These are phyloP conservation scores for Cryptosporidium canis DNA, from an alignment of 169 alveolate genomes.

Conservation along the genomic window DNA sequence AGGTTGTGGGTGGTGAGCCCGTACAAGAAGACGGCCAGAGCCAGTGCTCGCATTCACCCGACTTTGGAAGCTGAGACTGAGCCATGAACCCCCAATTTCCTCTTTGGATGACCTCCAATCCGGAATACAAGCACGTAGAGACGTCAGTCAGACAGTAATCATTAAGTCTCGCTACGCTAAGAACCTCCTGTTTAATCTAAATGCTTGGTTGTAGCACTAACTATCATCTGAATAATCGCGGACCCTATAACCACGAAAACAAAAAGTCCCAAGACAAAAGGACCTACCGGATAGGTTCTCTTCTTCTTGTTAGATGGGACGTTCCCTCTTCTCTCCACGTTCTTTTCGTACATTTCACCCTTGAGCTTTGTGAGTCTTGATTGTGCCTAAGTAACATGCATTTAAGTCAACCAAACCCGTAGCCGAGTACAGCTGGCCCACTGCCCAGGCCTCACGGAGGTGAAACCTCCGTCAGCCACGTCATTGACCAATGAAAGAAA, in stretches of 20 bases:
- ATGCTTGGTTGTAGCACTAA: constrained; percentile 76
- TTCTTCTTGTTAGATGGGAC: constrained; percentile 52
- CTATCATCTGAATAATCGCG: constrained; percentile 83
- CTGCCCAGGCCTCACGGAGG: too few relatives aligned
- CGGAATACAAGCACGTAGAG: background rate
- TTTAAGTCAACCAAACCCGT: background rate
- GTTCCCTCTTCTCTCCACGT: constrained; percentile 78
- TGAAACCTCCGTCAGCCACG: background rate
- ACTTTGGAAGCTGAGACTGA: too few relatives aligned
- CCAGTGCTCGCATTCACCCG: too few relatives aligned
- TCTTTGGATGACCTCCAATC: background rate
- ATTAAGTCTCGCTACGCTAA: background rate
- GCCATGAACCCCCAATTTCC: background rate
- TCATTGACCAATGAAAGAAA: background rate
- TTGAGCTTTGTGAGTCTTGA: constrained; percentile 73
- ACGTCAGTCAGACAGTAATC: background rate
- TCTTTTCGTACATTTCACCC: constrained; percentile 77
- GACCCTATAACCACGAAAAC: constrained; percentile 87
- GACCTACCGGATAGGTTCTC: constrained; percentile 82
- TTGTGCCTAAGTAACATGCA: constrained; percentile 34
- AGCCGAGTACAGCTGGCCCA: too few relatives aligned
- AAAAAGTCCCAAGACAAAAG: constrained; percentile 82
- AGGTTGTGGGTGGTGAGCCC: too few relatives aligned
- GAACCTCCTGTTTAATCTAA: background rate
- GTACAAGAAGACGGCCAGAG: too few relatives aligned